Evolutionary conservation across 306 rosid species (phyloP), one percentile per base, ranked within the genome.

Genomic region (Lablab purpureus): DNA sequence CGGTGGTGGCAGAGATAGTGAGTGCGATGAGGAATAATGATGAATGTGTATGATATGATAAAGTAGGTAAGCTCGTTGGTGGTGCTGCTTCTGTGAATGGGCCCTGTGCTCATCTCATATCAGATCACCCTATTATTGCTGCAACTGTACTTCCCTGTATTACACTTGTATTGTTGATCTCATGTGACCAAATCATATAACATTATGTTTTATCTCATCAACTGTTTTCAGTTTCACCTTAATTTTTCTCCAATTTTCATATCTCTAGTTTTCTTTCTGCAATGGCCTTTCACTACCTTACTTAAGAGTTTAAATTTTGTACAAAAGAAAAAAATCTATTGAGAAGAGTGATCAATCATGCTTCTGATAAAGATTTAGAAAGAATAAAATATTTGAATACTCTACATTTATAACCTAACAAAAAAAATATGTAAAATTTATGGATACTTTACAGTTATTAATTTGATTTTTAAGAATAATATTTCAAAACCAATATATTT

Each of bases 1-100:
- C 70, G 23, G 25, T 60, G 18, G 32, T 60, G 22, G 32, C 43
- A 64, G 68, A 56, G 68, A 66, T 21, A 77, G 70, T 34, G 55
- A 34, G 15, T 21, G 67, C 6, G 49, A 43, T 80, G 67, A 76
- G 78, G 78, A 89, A 84, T 71, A 83, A 87, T 49, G 50, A 72
- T 66, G 68, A 54, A 25, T 43, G 49, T 21, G 50, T 83, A 27
- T 5, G 73, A 25, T 80, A 23, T 73, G 72, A 67, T 74, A 40
- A 78, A n/a, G 75, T 2, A 30, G 83, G 71, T 73, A 36, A 23
- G 66, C 74, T 68, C 64, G 74, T 76, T 64, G 18, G 59, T n/a
- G n/a, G 68, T 71, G 63, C 49, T 74, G 81, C 71, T 66, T 77
- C 23, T 85, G 84, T 76, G 66, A 73, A 82, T 75, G 70, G 82